Percentiles rank a stretch among this genome's conserved stretches.
These are phyloP conservation scores for Excoecaria agallocha DNA, from an alignment of 345 rosid species.

Conservation along the genomic window DNA sequence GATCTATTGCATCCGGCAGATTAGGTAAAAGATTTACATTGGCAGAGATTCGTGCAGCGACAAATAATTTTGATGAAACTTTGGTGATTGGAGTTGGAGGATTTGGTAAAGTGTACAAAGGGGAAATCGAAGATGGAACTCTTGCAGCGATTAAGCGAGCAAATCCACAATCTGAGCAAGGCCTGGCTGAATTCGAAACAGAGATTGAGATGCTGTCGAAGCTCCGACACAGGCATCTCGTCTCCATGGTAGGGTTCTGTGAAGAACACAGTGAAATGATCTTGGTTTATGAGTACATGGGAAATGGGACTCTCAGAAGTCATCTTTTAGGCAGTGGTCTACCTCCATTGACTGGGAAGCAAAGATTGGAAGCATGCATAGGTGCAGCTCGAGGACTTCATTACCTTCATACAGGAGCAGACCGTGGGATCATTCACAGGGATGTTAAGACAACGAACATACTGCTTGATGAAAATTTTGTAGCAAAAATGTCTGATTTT, in stretches of 20 bases:
- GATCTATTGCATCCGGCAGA: constrained; percentile 40
- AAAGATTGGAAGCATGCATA: constrained; percentile 71
- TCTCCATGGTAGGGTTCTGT: constrained; percentile 85
- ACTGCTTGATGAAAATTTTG: constrained; percentile 65
- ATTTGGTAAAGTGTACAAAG: constrained; percentile 83
- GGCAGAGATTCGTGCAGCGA: constrained; percentile 70
- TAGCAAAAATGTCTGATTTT: constrained; percentile 90
- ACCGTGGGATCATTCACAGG: constrained; percentile 81
- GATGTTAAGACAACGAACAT: constrained; percentile 92
- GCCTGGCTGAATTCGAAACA: constrained; percentile 79
- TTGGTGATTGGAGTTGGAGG: constrained; percentile 86
- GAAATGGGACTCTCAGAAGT: constrained; percentile 76
- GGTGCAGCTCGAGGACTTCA: constrained; percentile 88
- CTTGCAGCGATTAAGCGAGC: constrained; percentile 82
- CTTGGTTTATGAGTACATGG: constrained; percentile 91
- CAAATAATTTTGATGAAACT: constrained; percentile 72
- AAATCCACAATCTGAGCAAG: constrained; percentile 88
- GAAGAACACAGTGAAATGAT: constrained; percentile 90
- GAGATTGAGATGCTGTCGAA: constrained; percentile 88
- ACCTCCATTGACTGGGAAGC: constrained; percentile 80
- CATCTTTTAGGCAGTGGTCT: constrained; percentile 75
- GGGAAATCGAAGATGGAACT: constrained; percentile 71
- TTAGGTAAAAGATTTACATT: constrained; percentile 62
- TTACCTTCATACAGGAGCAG: constrained; percentile 91
- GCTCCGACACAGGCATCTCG: constrained; percentile 86